A percentile compares a stretch with the other conserved stretches of the same genome.
phyloP scores from a whole-genome alignment of 495 filamentous ascomycete genomes.

The Chaetomium cochliodes region DNA sequence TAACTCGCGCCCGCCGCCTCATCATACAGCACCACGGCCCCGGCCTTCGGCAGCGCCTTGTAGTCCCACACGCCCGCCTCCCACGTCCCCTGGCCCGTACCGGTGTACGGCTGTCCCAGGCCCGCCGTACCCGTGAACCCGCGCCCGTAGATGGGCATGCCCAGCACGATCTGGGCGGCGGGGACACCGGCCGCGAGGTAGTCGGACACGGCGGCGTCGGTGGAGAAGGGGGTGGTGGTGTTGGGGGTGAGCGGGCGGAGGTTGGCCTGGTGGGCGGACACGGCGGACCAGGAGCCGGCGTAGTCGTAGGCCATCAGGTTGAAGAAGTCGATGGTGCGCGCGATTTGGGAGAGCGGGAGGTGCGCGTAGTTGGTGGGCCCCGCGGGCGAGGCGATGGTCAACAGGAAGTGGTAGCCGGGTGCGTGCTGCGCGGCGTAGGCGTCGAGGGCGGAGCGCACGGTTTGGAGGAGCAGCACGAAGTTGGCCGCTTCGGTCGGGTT shows the following conservation, averaged over 20 bases:
- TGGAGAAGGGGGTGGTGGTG: conserved; percentile 63
- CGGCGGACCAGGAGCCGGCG: conserved; percentile 63
- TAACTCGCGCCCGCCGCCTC: conserved; percentile 57
- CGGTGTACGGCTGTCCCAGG: conserved; percentile 61
- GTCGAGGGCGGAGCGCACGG: conserved; percentile 64
- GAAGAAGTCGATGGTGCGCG: conserved; percentile 73
- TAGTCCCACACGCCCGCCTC: conserved; percentile 84
- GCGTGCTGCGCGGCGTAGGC: conserved; percentile 54
- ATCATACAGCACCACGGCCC: conserved; percentile 51
- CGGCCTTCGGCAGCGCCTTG: conserved; percentile 58
- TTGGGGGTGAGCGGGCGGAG: conserved; percentile 56
- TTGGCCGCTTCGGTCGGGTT: conserved; percentile 62
- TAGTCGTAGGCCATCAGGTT: conserved; percentile 84
- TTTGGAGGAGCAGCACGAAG: conserved; percentile 68
- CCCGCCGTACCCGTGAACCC: conserved; percentile 70
- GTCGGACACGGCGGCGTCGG: conserved; percentile 61
- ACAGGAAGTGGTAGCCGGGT: conserved; percentile 59
- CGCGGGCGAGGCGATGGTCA: conserved; percentile 68
- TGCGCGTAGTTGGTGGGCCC: conserved; percentile 66
- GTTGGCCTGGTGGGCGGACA: conserved; percentile 74
- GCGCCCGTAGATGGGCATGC: conserved; percentile 86
- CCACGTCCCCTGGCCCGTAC: conserved; percentile 66
- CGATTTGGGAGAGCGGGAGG: conserved; percentile 65
- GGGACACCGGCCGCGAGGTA: conserved; percentile 66
- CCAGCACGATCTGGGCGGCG: conserved; percentile 68